These are phyloP conservation scores for Backusella westeae DNA, from an alignment of 192 early-diverging fungal genomes.

Conservation along the genomic window DNA sequence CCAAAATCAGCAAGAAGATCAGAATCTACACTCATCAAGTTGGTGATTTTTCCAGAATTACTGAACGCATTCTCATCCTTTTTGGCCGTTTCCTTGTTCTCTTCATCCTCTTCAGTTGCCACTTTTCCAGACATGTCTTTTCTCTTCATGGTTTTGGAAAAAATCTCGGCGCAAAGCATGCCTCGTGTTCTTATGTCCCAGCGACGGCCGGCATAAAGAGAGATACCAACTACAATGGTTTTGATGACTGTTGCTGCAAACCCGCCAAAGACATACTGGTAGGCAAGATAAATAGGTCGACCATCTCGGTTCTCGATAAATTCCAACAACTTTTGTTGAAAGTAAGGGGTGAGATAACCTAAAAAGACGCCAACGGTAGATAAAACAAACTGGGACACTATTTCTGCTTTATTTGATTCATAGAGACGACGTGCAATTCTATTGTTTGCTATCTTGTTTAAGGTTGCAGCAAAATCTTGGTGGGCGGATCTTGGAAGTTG, in stretches of 20 bases:
- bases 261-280: conserved; percentile 54
- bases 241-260: conserved; percentile 31
- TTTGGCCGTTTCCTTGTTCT: conserved; percentile 19
- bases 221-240: conserved; percentile 20
- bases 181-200: conserved; percentile 48
- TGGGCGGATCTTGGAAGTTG: conserved; percentile 12
- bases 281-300: conserved; percentile 43
- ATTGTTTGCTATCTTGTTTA: not conserved
- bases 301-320: conserved; percentile 38
- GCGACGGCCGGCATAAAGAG: conserved; percentile 44
- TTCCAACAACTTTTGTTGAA: conserved; percentile 38
- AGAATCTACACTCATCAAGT: conserved; percentile 60
- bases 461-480: conserved; percentile 17
- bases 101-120: conserved; percentile 17
- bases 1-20: conserved; percentile 45
- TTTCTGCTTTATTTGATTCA: conserved; percentile 6
- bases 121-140: conserved; percentile 56
- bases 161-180: conserved; percentile 59
- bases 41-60: conserved; percentile 53
- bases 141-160: conserved; percentile 58
- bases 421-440: conserved; percentile 10
- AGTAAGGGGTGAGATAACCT: conserved; percentile 45
- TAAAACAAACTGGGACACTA: conserved; percentile 15
- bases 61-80: conserved; percentile 30
- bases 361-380: conserved; percentile 13